Evolutionary conservation across 2,329 filamentous ascomycete species (phyloP).

Genomic region (Magnaporthales sp.): DNA sequence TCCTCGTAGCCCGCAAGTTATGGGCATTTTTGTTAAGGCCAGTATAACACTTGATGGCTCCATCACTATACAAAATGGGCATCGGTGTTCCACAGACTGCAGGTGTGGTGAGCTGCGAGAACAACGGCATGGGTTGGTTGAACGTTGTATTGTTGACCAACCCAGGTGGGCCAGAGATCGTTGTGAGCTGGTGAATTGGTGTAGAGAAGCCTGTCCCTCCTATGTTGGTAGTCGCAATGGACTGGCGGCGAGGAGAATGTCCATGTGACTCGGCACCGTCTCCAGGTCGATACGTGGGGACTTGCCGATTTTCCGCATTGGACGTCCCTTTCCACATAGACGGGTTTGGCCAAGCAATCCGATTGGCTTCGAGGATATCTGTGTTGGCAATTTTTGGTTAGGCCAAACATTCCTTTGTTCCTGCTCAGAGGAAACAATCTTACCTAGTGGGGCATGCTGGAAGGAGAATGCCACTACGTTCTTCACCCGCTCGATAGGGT

Average conservation of each 20-base stretch:
- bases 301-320: constrained; percentile 29
- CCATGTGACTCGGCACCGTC: constrained; percentile 47
- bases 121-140: constrained; percentile 2
- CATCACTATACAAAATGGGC: constrained; percentile 18
- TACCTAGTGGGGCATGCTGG: constrained; percentile 73
- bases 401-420: constrained; percentile 5
- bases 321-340: constrained; percentile 54
- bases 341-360: constrained; percentile 73
- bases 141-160: constrained; percentile 1
- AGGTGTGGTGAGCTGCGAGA: neutral
- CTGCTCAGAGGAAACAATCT: constrained; percentile 13
- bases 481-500: constrained; percentile 57
- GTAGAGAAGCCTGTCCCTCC: neutral
- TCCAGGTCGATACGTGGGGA: constrained; percentile 31
- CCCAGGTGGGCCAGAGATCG: neutral
- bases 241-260: constrained; percentile 48
- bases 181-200: neutral
- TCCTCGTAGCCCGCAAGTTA: constrained; percentile 11
- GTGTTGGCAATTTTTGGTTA: constrained; percentile 8
- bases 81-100: constrained; percentile 11
- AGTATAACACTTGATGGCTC: constrained; percentile 14
- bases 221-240: constrained; percentile 6
- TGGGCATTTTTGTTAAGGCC: neutral
- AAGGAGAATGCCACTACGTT: constrained; percentile 75
- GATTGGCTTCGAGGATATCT: constrained; percentile 65